phyloP scores from a whole-genome alignment of 73 alveolate species.

The Paramecium sexaurelia region DNA sequence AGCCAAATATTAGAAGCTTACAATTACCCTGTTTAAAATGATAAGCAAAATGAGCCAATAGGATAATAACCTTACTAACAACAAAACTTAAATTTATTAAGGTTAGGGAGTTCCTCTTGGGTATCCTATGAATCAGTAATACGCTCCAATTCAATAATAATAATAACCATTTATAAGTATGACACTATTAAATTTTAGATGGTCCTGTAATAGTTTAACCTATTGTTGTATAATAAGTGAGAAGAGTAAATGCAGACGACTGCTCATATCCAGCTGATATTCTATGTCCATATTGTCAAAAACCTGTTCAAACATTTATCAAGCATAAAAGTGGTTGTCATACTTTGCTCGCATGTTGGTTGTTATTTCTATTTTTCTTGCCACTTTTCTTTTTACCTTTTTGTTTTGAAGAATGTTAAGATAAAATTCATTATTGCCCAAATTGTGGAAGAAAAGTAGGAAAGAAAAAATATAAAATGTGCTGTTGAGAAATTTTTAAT shows the following conservation, averaged over 20 bases:
- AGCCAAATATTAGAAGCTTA: not conserved
- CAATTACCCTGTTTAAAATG: not conserved
- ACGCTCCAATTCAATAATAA: not conserved
- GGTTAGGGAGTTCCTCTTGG: not conserved
- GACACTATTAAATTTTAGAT: not conserved
- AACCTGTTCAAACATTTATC: not conserved
- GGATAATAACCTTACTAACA: not conserved
- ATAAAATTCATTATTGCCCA: slow-evolving; percentile 28
- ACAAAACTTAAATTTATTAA: not conserved
- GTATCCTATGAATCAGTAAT: not conserved
- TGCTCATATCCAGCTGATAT: slow-evolving; percentile 9
- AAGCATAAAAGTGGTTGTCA: not conserved
- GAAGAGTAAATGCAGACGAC: slow-evolving; percentile 46
- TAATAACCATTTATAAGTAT: not conserved
- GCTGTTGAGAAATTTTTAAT: not conserved
- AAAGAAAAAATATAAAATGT: slow-evolving; percentile 10
- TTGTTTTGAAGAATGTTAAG: slow-evolving; percentile 44
- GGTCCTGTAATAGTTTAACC: not conserved
- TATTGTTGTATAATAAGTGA: not conserved
- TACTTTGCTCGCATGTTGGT: not conserved
- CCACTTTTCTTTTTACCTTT: slow-evolving; percentile 38
- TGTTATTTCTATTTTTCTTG: not conserved
- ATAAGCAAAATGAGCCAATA: not conserved
- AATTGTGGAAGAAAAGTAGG: slow-evolving; percentile 33
- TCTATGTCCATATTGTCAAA: not conserved